Conservation (phyloP, 768 basidiomycete genomes). For the Phylloporus sp. region DNA sequence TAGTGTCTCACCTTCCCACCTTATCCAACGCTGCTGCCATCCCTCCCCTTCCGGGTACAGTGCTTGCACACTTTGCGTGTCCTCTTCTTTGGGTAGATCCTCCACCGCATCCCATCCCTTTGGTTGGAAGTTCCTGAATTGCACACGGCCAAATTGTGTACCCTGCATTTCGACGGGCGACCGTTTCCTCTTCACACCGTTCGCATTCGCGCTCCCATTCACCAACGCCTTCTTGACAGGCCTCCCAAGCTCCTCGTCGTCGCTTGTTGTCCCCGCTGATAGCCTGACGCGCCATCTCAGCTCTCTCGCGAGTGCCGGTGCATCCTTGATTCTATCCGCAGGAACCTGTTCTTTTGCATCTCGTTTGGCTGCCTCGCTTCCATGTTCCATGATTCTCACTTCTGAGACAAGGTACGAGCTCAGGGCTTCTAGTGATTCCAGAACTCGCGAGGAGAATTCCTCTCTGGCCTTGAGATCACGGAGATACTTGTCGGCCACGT, state of each 20-base stretch:
- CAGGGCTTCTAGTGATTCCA: slow-evolving; percentile 67
- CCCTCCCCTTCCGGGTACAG: slow-evolving; percentile 37
- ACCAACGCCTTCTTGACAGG: slow-evolving; percentile 24
- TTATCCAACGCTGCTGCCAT: slow-evolving; percentile 47
- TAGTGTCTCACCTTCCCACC: slow-evolving; percentile 20
- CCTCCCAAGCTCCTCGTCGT: slow-evolving; percentile 51
- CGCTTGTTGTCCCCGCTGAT: slow-evolving; percentile 59
- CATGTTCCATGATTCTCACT: slow-evolving; percentile 65
- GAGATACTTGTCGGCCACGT: slow-evolving; percentile 78
- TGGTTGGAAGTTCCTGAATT: slow-evolving; percentile 68
- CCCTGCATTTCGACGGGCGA: slow-evolving; percentile 19
- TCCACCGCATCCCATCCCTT: slow-evolving; percentile 58
- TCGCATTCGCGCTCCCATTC: slow-evolving; percentile 24
- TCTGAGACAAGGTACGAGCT: slow-evolving; percentile 80
- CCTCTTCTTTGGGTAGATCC: slow-evolving; percentile 41
- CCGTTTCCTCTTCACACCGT: slow-evolving; percentile 40
- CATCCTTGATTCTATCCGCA: slow-evolving; percentile 75
- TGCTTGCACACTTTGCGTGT: slow-evolving; percentile 36
- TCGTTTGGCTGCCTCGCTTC: slow-evolving; percentile 65
- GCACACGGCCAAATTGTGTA: slow-evolving; percentile 16
- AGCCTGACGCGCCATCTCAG: slow-evolving; percentile 77
- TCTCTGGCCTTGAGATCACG: slow-evolving; percentile 62
- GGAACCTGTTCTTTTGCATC: slow-evolving; percentile 83
- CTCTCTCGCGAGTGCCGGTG: slow-evolving; percentile 76
- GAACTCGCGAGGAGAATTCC: slow-evolving; percentile 53